These are phyloP conservation scores for Sugiyamaella novakii DNA, from an alignment of 1,139 yeast genomes.

Conservation along the genomic window DNA sequence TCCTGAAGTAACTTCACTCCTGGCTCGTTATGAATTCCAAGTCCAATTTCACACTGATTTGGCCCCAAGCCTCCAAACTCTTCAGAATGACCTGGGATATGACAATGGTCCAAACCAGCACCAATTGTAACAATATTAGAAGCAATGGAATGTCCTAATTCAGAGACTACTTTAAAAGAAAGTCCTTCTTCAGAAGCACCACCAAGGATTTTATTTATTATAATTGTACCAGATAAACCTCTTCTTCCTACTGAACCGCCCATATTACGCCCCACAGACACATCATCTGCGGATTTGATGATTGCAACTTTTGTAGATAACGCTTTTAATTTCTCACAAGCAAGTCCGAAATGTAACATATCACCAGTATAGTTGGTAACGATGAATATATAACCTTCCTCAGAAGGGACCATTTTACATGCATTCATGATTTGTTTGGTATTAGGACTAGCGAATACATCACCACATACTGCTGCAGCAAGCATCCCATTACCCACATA, in stretches of 20 bases:
- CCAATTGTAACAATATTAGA: slow-evolving; percentile 50
- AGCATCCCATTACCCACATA: slow-evolving; percentile 51
- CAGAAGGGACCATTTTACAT: slow-evolving; percentile 39
- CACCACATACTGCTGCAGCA: slow-evolving; percentile 52
- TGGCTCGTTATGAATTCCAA: slow-evolving; percentile 59
- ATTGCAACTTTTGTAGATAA: slow-evolving; percentile 30
- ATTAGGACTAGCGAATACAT: slow-evolving; percentile 51
- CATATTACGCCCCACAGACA: slow-evolving; percentile 50
- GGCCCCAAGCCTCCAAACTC: slow-evolving; percentile 29
- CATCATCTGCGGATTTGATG: slow-evolving; percentile 47
- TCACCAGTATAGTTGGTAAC: slow-evolving; percentile 66
- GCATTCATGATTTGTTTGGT: slow-evolving; percentile 49
- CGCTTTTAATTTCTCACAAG: slow-evolving; percentile 35
- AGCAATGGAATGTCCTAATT: slow-evolving; percentile 46
- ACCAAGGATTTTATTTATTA: slow-evolving; percentile 51
- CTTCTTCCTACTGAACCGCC: slow-evolving; percentile 54
- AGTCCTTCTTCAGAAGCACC: slow-evolving; percentile 47
- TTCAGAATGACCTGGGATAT: slow-evolving; percentile 52
- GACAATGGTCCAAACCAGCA: slow-evolving; percentile 57
- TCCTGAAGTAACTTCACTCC: slow-evolving; percentile 44
- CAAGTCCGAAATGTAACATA: slow-evolving; percentile 59
- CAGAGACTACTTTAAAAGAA: slow-evolving; percentile 43
- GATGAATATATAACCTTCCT: slow-evolving; percentile 53
- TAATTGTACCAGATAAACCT: slow-evolving; percentile 52
- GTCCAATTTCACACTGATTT: slow-evolving; percentile 47